phyloP scores from a whole-genome alignment of 2,329 filamentous ascomycete genomes.

The Colletotrichum echinochloae region DNA sequence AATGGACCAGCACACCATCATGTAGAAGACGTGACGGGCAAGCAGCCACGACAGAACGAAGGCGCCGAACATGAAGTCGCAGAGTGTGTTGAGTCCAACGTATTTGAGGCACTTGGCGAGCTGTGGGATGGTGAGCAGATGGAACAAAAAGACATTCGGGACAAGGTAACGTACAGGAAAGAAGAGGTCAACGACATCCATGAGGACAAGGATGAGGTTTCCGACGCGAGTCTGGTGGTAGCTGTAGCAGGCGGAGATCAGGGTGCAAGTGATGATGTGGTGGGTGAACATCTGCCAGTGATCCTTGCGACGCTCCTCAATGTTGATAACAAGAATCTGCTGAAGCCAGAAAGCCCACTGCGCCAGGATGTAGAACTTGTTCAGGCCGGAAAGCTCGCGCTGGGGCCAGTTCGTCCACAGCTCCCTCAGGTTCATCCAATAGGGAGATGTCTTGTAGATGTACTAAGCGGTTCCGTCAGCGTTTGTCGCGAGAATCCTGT shows the following conservation, averaged over 20 bases:
- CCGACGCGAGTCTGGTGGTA: slow-evolving; percentile 90
- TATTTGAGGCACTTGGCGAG: slow-evolving; percentile 95
- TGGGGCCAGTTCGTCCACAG: slow-evolving; percentile 90
- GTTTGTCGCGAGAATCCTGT: not conserved
- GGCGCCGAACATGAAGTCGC: slow-evolving; percentile 85
- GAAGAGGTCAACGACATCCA: slow-evolving; percentile 93
- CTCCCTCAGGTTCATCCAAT: slow-evolving; percentile 80
- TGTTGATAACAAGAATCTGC: slow-evolving; percentile 92
- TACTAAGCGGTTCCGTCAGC: slow-evolving; percentile 66
- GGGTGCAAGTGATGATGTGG: slow-evolving; percentile 87
- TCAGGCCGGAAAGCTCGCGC: slow-evolving; percentile 77
- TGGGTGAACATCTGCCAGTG: slow-evolving; percentile 96
- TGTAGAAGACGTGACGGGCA: slow-evolving; percentile 84
- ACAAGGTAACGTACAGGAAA: slow-evolving; percentile 74
- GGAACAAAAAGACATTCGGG: no score
- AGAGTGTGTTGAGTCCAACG: slow-evolving; percentile 77
- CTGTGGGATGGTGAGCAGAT: slow-evolving; percentile 57
- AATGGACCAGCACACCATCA: slow-evolving; percentile 84
- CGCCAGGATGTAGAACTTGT: slow-evolving; percentile 90
- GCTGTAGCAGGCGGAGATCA: slow-evolving; percentile 85
- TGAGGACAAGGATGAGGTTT: slow-evolving; percentile 88
- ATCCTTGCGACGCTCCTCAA: slow-evolving; percentile 94
- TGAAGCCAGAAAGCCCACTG: slow-evolving; percentile 96
- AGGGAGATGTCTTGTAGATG: slow-evolving; percentile 80
- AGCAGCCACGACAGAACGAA: slow-evolving; percentile 90